phyloP scores from a whole-genome alignment of 176 grass and related monocot species.

The Lolium rigidum region DNA sequence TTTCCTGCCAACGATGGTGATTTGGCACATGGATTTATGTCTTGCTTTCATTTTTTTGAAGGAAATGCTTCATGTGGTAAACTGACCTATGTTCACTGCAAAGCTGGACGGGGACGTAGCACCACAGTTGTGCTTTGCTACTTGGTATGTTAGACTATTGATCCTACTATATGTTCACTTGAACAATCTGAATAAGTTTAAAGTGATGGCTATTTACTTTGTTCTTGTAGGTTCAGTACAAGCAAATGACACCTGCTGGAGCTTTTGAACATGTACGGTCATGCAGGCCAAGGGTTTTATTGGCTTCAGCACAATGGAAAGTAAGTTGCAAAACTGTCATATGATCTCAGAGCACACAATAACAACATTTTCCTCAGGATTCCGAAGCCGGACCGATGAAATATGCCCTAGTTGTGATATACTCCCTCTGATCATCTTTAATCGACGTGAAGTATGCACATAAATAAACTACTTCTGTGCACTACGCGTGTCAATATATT shows the following conservation, averaged over 20 bases:
- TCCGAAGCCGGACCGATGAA: background rate
- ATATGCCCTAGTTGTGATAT: background rate
- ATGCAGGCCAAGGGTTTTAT: slow-evolving; percentile 79
- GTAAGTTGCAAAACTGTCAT: slow-evolving; percentile 47
- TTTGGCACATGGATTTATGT: slow-evolving; percentile 12
- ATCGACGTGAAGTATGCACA: too few species aligned
- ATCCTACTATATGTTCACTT: background rate
- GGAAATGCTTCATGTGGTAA: slow-evolving; percentile 68
- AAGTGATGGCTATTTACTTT: background rate
- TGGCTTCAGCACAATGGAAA: slow-evolving; percentile 82
- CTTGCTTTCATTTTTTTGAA: slow-evolving; percentile 45
- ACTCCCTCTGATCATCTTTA: too few species aligned
- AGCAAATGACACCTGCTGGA: slow-evolving; percentile 73
- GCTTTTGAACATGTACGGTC: slow-evolving; percentile 88
- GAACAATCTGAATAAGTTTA: background rate
- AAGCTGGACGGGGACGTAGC: slow-evolving; percentile 98
- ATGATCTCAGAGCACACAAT: slow-evolving; percentile 1
- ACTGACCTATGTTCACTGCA: slow-evolving; percentile 95
- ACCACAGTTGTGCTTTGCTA: slow-evolving; percentile 98
- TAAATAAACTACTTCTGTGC: too few species aligned
- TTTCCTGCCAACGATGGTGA: background rate
- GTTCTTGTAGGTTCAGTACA: slow-evolving; percentile 79
- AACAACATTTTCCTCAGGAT: background rate
- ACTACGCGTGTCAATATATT: too few species aligned
- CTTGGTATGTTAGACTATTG: slow-evolving; percentile 59